Evolutionary conservation across 2,329 filamentous ascomycete genomes (phyloP).

Genomic region (Pseudovirgaria hyperparasitica): DNA sequence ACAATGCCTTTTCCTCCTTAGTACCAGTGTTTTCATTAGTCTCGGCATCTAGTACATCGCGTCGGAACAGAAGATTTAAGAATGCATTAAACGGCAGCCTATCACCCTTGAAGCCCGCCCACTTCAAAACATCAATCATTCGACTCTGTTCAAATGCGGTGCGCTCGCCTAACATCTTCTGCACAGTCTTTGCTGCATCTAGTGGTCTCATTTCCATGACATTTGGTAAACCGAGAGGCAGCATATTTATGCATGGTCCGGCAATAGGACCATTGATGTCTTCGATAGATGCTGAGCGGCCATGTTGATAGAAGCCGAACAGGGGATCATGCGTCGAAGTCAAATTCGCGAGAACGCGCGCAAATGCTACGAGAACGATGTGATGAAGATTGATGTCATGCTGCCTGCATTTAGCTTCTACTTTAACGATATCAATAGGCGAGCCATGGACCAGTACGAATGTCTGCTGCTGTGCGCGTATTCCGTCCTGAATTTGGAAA

Average conservation of each 20-base stretch:
- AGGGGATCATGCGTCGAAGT: conserved; percentile 11
- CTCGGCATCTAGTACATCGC: conserved; percentile 4
- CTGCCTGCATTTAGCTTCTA: conserved; percentile 11
- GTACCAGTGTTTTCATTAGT: neutral
- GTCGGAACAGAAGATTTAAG: conserved; percentile 21
- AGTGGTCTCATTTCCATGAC: conserved; percentile 6
- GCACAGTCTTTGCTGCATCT: conserved; percentile 6
- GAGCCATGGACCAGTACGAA: conserved; percentile 13
- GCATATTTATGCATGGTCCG: conserved; percentile 20
- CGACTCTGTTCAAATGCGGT: conserved; percentile 17
- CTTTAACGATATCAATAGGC: conserved; percentile 10
- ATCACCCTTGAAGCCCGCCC: conserved; percentile 6
- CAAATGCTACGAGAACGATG: conserved; percentile 16
- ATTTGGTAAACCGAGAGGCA: conserved; percentile 15
- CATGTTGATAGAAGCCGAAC: conserved; percentile 20
- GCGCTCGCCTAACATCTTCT: conserved; percentile 12
- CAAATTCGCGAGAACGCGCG: conserved; percentile 12
- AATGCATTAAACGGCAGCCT: conserved; percentile 17
- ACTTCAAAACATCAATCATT: conserved; percentile 13
- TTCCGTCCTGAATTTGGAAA: neutral
- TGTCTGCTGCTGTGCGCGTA: conserved; percentile 4
- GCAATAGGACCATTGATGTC: conserved; percentile 14
- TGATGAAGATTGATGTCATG: conserved; percentile 14
- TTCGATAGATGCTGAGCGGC: conserved; percentile 15
- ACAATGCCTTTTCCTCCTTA: neutral